These are phyloP conservation scores for Phytophthora cactorum DNA, from an alignment of 352 stramenopile species.

Conservation along the genomic window DNA sequence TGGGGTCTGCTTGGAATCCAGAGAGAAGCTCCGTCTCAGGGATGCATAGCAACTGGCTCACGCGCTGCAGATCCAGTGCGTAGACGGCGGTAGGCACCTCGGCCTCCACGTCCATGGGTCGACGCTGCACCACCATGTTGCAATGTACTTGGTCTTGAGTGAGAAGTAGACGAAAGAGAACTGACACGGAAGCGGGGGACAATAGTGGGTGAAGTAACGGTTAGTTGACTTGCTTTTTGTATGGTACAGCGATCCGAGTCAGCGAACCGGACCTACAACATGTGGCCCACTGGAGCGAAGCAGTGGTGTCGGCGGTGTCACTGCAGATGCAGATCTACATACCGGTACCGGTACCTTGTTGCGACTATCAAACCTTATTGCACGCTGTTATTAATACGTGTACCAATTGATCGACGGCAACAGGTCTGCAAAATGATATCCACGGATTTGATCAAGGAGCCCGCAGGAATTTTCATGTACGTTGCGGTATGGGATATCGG, in stretches of 20 bases:
- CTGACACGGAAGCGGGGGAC: slow-evolving; percentile 3
- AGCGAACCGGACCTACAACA: neutral
- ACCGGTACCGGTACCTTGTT: no score
- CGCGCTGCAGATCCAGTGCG: slow-evolving; percentile 55
- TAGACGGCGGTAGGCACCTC: slow-evolving; percentile 66
- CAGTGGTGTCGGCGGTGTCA: neutral
- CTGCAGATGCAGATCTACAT: neutral
- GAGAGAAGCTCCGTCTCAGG: slow-evolving; percentile 54
- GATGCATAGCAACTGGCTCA: slow-evolving; percentile 60
- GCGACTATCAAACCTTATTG: neutral
- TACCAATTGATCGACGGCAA: neutral
- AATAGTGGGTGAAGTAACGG: slow-evolving; percentile 20
- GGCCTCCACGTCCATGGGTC: slow-evolving; percentile 58
- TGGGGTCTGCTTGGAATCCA: slow-evolving; percentile 64
- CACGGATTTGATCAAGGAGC: no score
- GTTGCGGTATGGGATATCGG: no score
- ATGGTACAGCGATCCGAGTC: slow-evolving; percentile 2
- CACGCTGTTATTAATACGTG: neutral
- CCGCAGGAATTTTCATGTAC: no score
- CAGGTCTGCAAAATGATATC: neutral
- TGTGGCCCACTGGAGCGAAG: neutral
- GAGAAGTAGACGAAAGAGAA: slow-evolving; percentile 8
- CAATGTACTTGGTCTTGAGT: neutral
- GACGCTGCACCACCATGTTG: slow-evolving; percentile 55
- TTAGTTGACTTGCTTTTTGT: slow-evolving; percentile 20